A percentile compares a stretch with the other conserved stretches of the same genome.
These are phyloP conservation scores for Tagetes patula DNA, from an alignment of 129 eudicot species.

Conservation along the genomic window DNA sequence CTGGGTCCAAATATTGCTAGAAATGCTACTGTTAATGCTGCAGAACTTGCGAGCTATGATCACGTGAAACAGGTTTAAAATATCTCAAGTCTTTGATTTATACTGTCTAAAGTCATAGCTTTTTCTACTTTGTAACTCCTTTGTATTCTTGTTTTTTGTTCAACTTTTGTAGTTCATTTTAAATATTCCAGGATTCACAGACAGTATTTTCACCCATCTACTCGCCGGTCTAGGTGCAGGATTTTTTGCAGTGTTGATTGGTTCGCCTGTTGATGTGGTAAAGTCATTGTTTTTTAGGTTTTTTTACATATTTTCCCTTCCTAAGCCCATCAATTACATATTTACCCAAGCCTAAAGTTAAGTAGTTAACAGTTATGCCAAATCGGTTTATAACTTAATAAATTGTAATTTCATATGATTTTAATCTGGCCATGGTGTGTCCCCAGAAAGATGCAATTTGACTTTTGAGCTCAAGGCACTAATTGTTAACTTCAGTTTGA, in stretches of 20 bases:
- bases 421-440: not conserved
- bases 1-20: slow-evolving; percentile 94
- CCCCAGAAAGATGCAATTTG: not conserved
- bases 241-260: slow-evolving; percentile 92
- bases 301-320: too few species aligned
- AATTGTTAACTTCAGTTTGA: not conserved
- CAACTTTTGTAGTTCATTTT: slow-evolving; percentile 55
- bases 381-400: slow-evolving; percentile 9
- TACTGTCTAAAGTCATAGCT: not conserved
- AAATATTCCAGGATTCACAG: slow-evolving; percentile 77
- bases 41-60: slow-evolving; percentile 97
- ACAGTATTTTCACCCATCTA: slow-evolving; percentile 72
- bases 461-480: not conserved
- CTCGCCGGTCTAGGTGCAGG: slow-evolving; percentile 97
- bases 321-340: too few species aligned
- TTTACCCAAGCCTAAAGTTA: too few species aligned
- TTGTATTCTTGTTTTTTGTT: slow-evolving; percentile 20
- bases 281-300: not conserved
- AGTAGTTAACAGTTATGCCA: not conserved
- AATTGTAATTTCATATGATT: not conserved
- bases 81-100: slow-evolving; percentile 6
- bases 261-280: slow-evolving; percentile 99
- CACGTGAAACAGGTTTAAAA: slow-evolving; percentile 77
- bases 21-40: slow-evolving; percentile 91
- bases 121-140: slow-evolving; percentile 14